phyloP scores from a whole-genome alignment of 495 filamentous ascomycete species.

The Neurospora pannonica region DNA sequence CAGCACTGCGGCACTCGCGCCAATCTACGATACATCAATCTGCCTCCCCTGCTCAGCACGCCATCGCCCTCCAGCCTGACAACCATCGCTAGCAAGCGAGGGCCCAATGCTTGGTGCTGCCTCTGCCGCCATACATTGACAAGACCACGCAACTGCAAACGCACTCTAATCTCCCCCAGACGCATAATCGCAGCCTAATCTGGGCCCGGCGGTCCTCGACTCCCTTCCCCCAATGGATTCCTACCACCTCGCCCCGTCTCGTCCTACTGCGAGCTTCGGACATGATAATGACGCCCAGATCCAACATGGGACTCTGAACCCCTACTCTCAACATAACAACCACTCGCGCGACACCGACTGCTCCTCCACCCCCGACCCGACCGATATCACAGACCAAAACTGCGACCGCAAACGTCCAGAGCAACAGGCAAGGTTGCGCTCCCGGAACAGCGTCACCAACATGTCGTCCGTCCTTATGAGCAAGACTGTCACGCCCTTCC shows the following conservation, averaged over 20 bases:
- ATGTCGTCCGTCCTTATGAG: slow-evolving; percentile 41
- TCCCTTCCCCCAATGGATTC: slow-evolving; percentile 14
- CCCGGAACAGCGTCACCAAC: slow-evolving; percentile 27
- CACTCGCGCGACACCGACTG: not conserved
- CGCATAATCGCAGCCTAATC: not conserved
- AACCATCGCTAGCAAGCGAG: slow-evolving; percentile 14
- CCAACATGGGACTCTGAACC: slow-evolving; percentile 17
- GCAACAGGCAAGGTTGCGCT: slow-evolving; percentile 25
- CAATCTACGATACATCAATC: slow-evolving; percentile 5
- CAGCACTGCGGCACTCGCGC: slow-evolving; percentile 10
- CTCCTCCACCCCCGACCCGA: slow-evolving; percentile 1
- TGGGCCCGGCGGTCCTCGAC: slow-evolving; percentile 9
- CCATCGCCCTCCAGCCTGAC: slow-evolving; percentile 21
- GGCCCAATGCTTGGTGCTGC: slow-evolving; percentile 16
- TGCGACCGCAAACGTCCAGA: slow-evolving; percentile 32
- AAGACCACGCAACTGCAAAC: slow-evolving; percentile 18
- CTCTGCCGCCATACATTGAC: slow-evolving; percentile 16
- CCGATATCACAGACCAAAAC: slow-evolving; percentile 17
- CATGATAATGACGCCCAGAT: slow-evolving; percentile 19
- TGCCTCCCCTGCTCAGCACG: slow-evolving; percentile 21
- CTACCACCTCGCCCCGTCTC: slow-evolving; percentile 10
- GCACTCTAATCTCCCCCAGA: not conserved
- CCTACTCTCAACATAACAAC: not conserved
- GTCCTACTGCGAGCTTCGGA: slow-evolving; percentile 9
- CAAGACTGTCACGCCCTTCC: slow-evolving; percentile 65